These are phyloP conservation scores for Linderniella brevidens DNA, from an alignment of 257 asterid genomes.

Conservation along the genomic window DNA sequence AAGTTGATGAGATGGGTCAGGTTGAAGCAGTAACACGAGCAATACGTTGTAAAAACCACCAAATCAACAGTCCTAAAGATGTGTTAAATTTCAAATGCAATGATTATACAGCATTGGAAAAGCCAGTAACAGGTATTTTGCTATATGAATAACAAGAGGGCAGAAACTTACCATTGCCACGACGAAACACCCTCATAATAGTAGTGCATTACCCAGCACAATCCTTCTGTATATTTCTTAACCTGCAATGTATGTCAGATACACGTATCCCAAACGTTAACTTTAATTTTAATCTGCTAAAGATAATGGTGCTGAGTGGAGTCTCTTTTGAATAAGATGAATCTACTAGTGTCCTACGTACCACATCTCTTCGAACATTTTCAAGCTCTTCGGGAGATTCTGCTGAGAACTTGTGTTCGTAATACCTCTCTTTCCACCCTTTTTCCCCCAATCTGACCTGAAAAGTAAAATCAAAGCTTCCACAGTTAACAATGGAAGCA, in stretches of 20 bases:
- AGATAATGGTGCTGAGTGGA: too few relatives aligned
- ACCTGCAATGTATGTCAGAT: conserved; percentile 30
- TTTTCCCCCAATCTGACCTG: conserved; percentile 82
- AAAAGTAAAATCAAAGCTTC: neutral
- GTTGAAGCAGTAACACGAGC: too few relatives aligned
- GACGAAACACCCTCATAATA: conserved; percentile 97
- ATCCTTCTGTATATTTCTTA: conserved; percentile 70
- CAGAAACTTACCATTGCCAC: conserved; percentile 64
- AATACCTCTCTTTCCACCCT: conserved; percentile 97
- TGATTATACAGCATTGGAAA: too few relatives aligned
- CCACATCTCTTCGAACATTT: conserved; percentile 68
- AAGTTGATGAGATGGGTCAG: too few relatives aligned
- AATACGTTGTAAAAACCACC: too few relatives aligned
- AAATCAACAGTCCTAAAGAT: too few relatives aligned
- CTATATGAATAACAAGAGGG: too few relatives aligned
- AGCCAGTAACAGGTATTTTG: too few relatives aligned
- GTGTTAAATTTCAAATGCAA: too few relatives aligned
- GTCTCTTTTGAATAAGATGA: conserved; percentile 5
- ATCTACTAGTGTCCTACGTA: conserved; percentile 35
- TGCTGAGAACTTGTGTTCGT: conserved; percentile 67
- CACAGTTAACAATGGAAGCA: neutral
- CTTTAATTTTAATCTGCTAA: too few relatives aligned
- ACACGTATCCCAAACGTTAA: too few relatives aligned
- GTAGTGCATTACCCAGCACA: conserved; percentile 98
- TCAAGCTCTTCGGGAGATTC: conserved; percentile 77